Percentiles rank a stretch among this genome's conserved stretches.
These are phyloP conservation scores for Penicillium freii DNA, from an alignment of 2,329 filamentous ascomycete genomes.

Conservation along the genomic window DNA sequence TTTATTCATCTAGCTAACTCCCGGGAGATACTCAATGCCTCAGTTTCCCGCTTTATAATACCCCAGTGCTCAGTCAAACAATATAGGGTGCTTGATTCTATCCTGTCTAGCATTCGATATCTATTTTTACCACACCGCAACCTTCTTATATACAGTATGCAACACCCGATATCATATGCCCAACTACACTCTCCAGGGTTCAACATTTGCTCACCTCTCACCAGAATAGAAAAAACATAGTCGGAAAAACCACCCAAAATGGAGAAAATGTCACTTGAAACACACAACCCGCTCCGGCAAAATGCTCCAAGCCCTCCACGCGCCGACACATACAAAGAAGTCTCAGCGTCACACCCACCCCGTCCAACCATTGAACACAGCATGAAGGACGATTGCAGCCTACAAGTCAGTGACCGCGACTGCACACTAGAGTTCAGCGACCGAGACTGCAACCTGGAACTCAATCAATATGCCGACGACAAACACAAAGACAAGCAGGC, in stretches of 20 bases:
- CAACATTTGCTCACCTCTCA: background rate
- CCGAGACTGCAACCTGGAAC: slow-evolving; percentile 1
- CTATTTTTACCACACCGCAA: background rate
- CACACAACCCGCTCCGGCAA: background rate
- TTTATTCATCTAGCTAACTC: background rate
- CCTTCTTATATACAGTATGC: background rate
- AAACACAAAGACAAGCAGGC: background rate
- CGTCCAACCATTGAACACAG: background rate
- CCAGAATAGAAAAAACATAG: background rate
- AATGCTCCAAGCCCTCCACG: background rate
- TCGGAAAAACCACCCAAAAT: background rate
- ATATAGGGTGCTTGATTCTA: background rate
- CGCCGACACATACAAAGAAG: slow-evolving; percentile 6
- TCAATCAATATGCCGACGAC: slow-evolving; percentile 1
- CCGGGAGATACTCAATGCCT: background rate
- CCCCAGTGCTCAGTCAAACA: background rate
- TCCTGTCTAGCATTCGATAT: background rate
- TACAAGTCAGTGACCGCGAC: slow-evolving; percentile 5
- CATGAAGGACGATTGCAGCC: background rate
- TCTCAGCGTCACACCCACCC: background rate
- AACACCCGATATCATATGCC: background rate
- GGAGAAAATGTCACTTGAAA: background rate
- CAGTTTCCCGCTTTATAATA: background rate
- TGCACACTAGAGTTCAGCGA: slow-evolving; percentile 4
- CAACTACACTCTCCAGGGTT: background rate